phyloP scores from a whole-genome alignment of 768 basidiomycete species.

The Hortiboletus campestris region DNA sequence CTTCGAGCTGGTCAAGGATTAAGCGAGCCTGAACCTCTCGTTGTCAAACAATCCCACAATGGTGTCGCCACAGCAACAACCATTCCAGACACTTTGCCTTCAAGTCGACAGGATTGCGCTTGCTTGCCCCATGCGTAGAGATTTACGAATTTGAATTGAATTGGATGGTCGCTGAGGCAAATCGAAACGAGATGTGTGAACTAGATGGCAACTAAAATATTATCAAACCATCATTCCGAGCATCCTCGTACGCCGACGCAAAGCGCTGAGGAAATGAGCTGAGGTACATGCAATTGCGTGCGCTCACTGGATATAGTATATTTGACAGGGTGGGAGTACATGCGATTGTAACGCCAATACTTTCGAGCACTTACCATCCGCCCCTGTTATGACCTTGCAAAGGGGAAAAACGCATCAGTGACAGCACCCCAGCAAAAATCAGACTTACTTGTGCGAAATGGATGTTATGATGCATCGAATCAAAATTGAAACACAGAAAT shows the following conservation, averaged over 20 bases:
- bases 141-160: no score
- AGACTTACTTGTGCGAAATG: background rate
- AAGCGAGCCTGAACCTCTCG: background rate
- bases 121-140: background rate
- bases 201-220: no score
- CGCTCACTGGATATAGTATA: background rate
- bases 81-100: no score
- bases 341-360: background rate
- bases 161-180: no score
- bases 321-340: background rate
- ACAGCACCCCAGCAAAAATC: background rate
- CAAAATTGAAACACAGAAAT: background rate
- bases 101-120: no score
- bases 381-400: background rate
- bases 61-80: background rate
- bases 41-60: background rate
- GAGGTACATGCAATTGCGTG: no score
- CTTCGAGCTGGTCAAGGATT: background rate
- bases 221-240: background rate
- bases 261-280: no score
- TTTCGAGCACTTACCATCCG: background rate
- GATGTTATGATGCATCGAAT: background rate
- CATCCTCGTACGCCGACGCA: background rate
- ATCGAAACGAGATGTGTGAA: background rate
- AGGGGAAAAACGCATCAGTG: background rate